Percentiles rank a stretch among this genome's conserved stretches.
Evolutionary conservation across 805 yeast species (phyloP).

Genomic region (Kregervanrija delftensis): DNA sequence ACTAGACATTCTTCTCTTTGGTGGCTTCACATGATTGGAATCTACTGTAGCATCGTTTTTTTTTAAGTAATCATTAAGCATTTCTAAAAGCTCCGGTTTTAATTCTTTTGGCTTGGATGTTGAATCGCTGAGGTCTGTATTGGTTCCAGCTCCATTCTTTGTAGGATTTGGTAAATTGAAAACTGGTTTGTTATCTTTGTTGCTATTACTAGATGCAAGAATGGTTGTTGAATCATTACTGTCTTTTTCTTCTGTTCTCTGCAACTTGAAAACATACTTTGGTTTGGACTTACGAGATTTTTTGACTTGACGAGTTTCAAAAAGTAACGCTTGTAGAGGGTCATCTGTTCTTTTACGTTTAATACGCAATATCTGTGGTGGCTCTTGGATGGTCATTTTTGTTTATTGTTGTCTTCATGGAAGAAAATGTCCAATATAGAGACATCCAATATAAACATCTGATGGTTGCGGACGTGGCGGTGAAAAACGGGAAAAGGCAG

Average conservation of each 20-base stretch:
- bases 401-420: too few relatives aligned
- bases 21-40: constrained; percentile 16
- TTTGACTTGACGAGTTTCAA: constrained; percentile 35
- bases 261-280: constrained; percentile 37
- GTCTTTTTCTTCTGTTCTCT: constrained; percentile 37
- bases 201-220: constrained; percentile 10
- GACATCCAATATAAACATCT: too few relatives aligned
- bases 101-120: constrained; percentile 20
- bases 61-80: constrained; percentile 58
- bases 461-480: too few relatives aligned
- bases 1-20: constrained; percentile 24
- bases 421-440: too few relatives aligned
- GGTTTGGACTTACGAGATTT: constrained; percentile 14
- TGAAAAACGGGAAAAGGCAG: too few relatives aligned
- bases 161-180: constrained; percentile 15
- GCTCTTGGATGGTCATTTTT: constrained; percentile 9
- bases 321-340: constrained; percentile 72
- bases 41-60: constrained; percentile 23
- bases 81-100: constrained; percentile 63
- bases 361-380: constrained; percentile 69
- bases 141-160: too few relatives aligned
- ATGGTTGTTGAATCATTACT: constrained; percentile 15
- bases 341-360: constrained; percentile 84
- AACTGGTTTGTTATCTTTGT: constrained; percentile 10
- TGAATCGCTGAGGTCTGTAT: too few relatives aligned